Evolutionary conservation across 208 protist species (phyloP), one percentile per base, ranked within the genome.

Genomic region (Trypanosoma brucei): DNA sequence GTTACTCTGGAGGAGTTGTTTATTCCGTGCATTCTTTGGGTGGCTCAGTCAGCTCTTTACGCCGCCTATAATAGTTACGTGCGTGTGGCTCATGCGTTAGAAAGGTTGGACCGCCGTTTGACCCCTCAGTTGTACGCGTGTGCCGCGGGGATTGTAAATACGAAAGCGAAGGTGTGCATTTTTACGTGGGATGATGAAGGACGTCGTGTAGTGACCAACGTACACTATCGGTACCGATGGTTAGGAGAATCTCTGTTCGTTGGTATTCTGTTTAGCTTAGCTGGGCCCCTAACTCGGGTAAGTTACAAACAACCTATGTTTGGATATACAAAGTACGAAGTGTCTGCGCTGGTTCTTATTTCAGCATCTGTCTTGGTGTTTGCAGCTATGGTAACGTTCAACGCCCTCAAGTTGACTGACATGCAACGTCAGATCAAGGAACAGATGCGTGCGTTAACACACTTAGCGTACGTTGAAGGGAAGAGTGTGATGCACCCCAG

Each of bases 101-200:
- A 93, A 69, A 72, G 84, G 13, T 54, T 91, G 39, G 80, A 93
- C 58, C 81, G 87, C 3, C 68, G 78, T 31, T 68, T 91, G 5
- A 86, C 80, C 0, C 78, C 87, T 45, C 62, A 76, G 50, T 65
- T 93, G 14, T 83, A 77, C 38, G 82, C 81, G 9, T 84, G 86
- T 52, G 83, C 82, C 22, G 83, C 87, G 11, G 86, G 78, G 44
- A 44, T 86, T 31, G 78, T 93, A 3, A 83, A 93, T 56, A 75
- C 79, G 1, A 72, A 75, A 33, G 64, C 87, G 22, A 75, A 67
- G 3, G 78, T 93, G 13, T 88, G 79, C 62, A 83, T 93, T 62
- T 86, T 75, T 58, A 91, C 87, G 6, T 91, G 81, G 68, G 79
- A 88, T 53, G 84, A 93, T 35, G 74, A 88, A 8, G 87, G 87